phyloP scores from a whole-genome alignment of 208 protist species.

The Trypanosoma platydactyli region DNA sequence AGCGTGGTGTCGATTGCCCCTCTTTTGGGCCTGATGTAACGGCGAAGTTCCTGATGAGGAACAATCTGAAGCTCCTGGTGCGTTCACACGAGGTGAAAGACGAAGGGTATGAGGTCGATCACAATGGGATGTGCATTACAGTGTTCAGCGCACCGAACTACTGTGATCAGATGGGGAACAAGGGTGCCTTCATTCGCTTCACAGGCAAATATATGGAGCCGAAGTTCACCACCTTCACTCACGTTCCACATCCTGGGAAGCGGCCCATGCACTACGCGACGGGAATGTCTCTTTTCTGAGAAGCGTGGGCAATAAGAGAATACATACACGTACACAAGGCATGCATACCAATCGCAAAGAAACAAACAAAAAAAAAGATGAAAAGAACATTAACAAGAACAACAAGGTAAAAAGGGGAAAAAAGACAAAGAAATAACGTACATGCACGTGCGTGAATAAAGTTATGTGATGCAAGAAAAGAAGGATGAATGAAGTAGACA shows the following conservation, averaged over 20 bases:
- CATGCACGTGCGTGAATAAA: neutral
- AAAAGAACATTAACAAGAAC: conserved; percentile 6
- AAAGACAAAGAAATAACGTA: conserved; percentile 3
- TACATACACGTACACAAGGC: neutral
- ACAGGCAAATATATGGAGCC: conserved; percentile 78
- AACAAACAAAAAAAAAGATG: conserved; percentile 19
- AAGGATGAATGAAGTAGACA: conserved; percentile 1
- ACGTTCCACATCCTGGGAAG: conserved; percentile 80
- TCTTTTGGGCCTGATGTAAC: conserved; percentile 98
- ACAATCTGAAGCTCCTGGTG: conserved; percentile 94
- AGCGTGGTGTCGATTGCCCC: conserved; percentile 95
- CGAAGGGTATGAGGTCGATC: conserved; percentile 95
- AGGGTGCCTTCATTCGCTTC: conserved; percentile 89
- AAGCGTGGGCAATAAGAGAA: neutral
- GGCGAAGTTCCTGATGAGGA: conserved; percentile 92
- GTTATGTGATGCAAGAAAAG: conserved; percentile 1
- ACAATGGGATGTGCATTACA: conserved; percentile 92
- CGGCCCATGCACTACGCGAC: conserved; percentile 81
- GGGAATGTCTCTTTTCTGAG: conserved; percentile 55
- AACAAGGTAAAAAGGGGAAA: neutral
- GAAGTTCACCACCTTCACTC: conserved; percentile 69
- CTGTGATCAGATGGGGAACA: conserved; percentile 96
- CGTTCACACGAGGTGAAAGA: conserved; percentile 98
- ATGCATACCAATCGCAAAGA: too few species aligned
- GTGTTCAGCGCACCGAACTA: conserved; percentile 99